phyloP scores from a whole-genome alignment of 2,329 filamentous ascomycete genomes.

The Fusarium zealandicum region DNA sequence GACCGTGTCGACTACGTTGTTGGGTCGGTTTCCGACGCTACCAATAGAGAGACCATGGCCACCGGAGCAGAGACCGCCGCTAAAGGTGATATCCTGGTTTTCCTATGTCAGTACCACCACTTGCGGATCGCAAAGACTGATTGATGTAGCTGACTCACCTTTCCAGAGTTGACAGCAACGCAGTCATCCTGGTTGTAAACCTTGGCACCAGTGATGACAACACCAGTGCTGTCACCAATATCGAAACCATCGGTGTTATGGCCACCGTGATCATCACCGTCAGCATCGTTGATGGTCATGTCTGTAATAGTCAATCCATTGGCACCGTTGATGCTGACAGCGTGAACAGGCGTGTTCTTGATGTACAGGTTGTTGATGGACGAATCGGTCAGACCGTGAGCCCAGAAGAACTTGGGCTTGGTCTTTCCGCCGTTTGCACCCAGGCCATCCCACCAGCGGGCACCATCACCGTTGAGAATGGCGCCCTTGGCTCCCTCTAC shows the following conservation, averaged over 20 bases:
- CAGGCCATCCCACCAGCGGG: conserved; percentile 39
- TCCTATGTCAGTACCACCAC: background rate
- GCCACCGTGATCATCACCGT: conserved; percentile 45
- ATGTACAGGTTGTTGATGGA: conserved; percentile 49
- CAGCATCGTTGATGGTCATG: conserved; percentile 50
- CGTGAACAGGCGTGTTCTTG: conserved; percentile 53
- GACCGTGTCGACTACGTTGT: conserved; percentile 62
- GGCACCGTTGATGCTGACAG: conserved; percentile 48
- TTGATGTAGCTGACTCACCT: conserved; percentile 6
- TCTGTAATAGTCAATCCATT: conserved; percentile 47
- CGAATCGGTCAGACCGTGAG: conserved; percentile 40
- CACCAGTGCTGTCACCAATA: conserved; percentile 56
- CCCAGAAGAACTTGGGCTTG: conserved; percentile 39
- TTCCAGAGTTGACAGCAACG: conserved; percentile 62
- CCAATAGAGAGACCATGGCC: conserved; percentile 54
- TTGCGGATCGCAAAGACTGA: too few species aligned
- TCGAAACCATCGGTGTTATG: conserved; percentile 69
- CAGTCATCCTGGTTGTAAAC: conserved; percentile 70
- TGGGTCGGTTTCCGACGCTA: conserved; percentile 53
- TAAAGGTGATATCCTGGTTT: conserved; percentile 53
- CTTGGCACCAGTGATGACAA: conserved; percentile 60
- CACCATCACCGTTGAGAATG: conserved; percentile 29
- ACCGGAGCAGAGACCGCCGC: conserved; percentile 52
- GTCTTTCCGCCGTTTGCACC: conserved; percentile 25
- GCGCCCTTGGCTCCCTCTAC: conserved; percentile 35